phyloP scores from a whole-genome alignment of 176 grass and related monocot species.

The Musa schizocarpa region DNA sequence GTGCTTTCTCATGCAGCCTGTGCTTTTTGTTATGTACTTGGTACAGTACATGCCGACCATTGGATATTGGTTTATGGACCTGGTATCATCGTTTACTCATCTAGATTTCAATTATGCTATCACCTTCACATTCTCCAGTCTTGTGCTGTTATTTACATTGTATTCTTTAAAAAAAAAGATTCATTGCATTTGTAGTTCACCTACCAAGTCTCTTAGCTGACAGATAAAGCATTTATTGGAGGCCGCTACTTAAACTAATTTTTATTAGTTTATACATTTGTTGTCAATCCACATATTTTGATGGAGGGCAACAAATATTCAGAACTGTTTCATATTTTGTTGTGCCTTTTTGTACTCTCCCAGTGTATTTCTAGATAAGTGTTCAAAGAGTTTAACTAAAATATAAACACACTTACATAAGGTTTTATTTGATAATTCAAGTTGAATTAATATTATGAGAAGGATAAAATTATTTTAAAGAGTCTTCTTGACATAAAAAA shows the following conservation, averaged over 20 bases:
- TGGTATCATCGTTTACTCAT: conserved; percentile 44
- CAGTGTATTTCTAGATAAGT: not conserved
- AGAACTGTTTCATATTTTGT: not conserved
- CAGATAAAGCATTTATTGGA: not conserved
- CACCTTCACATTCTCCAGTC: not conserved
- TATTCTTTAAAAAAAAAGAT: not conserved
- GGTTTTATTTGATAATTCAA: too few relatives aligned
- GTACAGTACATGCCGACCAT: conserved; percentile 78
- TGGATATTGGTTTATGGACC: conserved; percentile 88
- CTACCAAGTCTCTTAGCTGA: not conserved
- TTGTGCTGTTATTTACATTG: too few relatives aligned
- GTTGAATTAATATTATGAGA: too few relatives aligned
- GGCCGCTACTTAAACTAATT: not conserved
- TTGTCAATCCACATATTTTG: not conserved
- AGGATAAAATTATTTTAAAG: too few relatives aligned
- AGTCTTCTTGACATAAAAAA: too few relatives aligned
- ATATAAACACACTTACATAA: not conserved
- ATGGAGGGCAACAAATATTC: not conserved
- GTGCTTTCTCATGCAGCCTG: conserved; percentile 49
- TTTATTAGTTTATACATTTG: not conserved
- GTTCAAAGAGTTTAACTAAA: too few relatives aligned
- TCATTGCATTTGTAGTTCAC: not conserved
- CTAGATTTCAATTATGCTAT: not conserved
- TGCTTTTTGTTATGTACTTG: conserved; percentile 87
- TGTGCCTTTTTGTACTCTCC: not conserved